These are phyloP conservation scores for Magnusiomyces magnusii DNA, from an alignment of 1,139 yeast genomes.

Conservation along the genomic window DNA sequence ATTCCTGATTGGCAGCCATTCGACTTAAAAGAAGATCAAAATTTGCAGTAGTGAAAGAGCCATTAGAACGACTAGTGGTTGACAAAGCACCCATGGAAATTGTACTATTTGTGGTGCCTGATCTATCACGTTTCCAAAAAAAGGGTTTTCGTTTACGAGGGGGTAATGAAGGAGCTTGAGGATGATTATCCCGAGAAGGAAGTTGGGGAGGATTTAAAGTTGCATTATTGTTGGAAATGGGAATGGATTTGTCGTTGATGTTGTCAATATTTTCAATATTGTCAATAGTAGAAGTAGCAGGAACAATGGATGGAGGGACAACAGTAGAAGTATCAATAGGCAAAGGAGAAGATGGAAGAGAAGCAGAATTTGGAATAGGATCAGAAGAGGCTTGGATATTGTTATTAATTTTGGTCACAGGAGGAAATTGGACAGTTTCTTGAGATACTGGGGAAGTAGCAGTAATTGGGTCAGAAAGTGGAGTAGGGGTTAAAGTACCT, in stretches of 20 bases:
- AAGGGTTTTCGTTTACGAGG: conserved; percentile 32
- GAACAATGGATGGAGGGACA: neutral
- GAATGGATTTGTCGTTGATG: no score
- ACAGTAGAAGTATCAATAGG: neutral
- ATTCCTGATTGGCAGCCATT: conserved; percentile 43
- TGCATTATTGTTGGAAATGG: no score
- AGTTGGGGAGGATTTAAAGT: neutral
- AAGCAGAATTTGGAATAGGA: neutral
- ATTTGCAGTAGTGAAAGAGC: conserved; percentile 31
- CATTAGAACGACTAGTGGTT: conserved; percentile 29
- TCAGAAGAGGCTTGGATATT: neutral
- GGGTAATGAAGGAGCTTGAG: conserved; percentile 25
- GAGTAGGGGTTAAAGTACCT: neutral
- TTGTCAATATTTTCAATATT: no score
- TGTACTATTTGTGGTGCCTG: conserved; percentile 32
- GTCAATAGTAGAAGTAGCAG: neutral
- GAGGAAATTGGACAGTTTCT: conserved; percentile 3
- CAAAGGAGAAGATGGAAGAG: neutral
- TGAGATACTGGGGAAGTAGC: neutral
- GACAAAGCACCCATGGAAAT: conserved; percentile 17
- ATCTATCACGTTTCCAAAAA: conserved; percentile 32
- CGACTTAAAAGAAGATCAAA: conserved; percentile 44
- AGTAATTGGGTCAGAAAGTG: neutral
- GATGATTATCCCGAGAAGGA: conserved; percentile 14
- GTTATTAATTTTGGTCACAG: neutral